Evolutionary conservation across 2,329 filamentous ascomycete species (phyloP).

Genomic region (Seiridium unicorne): DNA sequence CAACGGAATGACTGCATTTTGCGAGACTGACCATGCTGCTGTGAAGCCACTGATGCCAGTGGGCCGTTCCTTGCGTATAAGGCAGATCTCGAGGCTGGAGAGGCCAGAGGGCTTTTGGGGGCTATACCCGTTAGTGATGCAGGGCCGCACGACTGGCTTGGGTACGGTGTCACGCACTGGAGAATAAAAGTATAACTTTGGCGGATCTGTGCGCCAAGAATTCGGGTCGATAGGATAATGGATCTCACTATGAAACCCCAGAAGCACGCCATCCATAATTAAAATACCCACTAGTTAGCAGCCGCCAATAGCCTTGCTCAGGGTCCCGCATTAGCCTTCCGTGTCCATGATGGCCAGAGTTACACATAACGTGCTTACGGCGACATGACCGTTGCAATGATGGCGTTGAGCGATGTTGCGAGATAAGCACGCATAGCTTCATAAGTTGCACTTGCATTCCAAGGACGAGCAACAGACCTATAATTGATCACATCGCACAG

Average conservation of each 20-base stretch:
- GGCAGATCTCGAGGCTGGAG: no score
- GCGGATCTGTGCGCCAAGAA: background rate
- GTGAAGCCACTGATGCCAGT: background rate
- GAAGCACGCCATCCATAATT: constrained; percentile 1
- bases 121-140: no score
- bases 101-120: no score
- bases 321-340: background rate
- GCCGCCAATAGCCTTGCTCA: background rate
- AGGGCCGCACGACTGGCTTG: no score
- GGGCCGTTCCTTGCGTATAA: background rate
- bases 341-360: no score
- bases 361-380: no score
- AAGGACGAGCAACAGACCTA: background rate
- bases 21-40: background rate
- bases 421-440: no score
- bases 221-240: background rate
- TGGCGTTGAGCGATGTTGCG: no score
- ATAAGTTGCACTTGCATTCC: no score
- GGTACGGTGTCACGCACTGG: no score
- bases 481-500: background rate
- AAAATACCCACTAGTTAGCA: background rate
- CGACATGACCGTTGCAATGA: no score
- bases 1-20: background rate
- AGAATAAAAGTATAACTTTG: background rate
- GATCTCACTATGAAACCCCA: background rate